phyloP scores from a whole-genome alignment of 768 basidiomycete species.

The Ramaria sp. region DNA sequence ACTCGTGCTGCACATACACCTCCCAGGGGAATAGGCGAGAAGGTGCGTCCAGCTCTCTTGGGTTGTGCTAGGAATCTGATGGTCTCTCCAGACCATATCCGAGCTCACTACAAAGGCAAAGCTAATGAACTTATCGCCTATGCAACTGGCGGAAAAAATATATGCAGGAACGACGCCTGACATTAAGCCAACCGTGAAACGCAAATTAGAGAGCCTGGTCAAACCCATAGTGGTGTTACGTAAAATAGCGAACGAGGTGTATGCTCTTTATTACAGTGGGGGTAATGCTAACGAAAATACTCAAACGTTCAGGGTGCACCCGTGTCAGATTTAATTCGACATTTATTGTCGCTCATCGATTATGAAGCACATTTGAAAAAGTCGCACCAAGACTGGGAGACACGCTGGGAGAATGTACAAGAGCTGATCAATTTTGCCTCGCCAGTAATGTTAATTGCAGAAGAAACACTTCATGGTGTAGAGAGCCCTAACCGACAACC shows the following conservation, averaged over 20 bases:
- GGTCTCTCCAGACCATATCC: constrained; percentile 38
- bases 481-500: background rate
- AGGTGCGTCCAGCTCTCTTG: constrained; percentile 32
- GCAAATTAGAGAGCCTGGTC: constrained; percentile 53
- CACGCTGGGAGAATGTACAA: constrained; percentile 77
- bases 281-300: background rate
- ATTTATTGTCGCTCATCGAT: constrained; percentile 42
- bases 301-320: constrained; percentile 34
- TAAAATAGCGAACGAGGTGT: constrained; percentile 43
- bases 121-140: constrained; percentile 38
- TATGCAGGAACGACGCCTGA: constrained; percentile 49
- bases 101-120: constrained; percentile 48
- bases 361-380: constrained; percentile 63
- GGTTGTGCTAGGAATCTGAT: background rate
- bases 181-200: constrained; percentile 54
- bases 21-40: constrained; percentile 63
- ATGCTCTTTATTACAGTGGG: background rate
- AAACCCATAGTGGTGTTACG: constrained; percentile 41
- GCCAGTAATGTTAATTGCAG: constrained; percentile 32
- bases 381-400: constrained; percentile 64
- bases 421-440: constrained; percentile 75
- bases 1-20: constrained; percentile 65
- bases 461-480: constrained; percentile 9
- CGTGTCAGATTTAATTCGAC: constrained; percentile 54
- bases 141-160: constrained; percentile 55